phyloP scores from a whole-genome alignment of 257 asterid genomes.

The Lycium barbarum region DNA sequence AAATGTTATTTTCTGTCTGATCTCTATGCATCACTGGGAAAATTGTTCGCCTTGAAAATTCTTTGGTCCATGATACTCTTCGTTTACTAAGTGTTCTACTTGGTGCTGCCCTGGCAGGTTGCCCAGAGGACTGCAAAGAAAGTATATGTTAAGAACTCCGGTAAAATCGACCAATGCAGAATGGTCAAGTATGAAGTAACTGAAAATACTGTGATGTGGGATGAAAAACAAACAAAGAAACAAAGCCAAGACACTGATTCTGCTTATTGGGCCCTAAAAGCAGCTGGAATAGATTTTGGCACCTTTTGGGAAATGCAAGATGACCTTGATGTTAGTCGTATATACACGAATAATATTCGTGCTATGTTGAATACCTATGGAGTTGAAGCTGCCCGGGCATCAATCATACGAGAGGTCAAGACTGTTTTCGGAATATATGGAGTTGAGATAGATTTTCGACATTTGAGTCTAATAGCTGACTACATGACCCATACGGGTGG shows the following conservation, averaged over 20 bases:
- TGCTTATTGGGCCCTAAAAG: constrained; percentile 84
- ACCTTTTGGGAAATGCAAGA: constrained; percentile 82
- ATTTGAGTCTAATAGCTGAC: constrained; percentile 83
- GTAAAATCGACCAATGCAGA: constrained; percentile 75
- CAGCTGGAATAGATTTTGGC: constrained; percentile 74
- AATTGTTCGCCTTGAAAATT: not conserved
- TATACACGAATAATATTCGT: constrained; percentile 74
- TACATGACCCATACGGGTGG: constrained; percentile 92
- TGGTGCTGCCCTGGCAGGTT: constrained; percentile 53
- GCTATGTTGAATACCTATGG: constrained; percentile 79
- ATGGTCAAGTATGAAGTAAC: constrained; percentile 73
- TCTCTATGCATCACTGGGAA: not conserved
- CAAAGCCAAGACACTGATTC: constrained; percentile 29
- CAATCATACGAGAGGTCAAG: constrained; percentile 77
- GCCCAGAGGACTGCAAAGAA: constrained; percentile 83
- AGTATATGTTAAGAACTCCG: constrained; percentile 68
- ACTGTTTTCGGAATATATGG: constrained; percentile 90
- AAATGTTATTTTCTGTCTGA: constrained; percentile 12
- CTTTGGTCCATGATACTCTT: not conserved
- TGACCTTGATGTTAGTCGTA: constrained; percentile 67
- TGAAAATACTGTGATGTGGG: constrained; percentile 87
- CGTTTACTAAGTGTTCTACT: not conserved
- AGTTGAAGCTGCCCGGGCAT: constrained; percentile 92
- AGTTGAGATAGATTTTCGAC: constrained; percentile 85
- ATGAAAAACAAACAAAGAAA: constrained; percentile 50